Base-by-base conservation (phyloP, 2,329 filamentous ascomycete genomes). In the Trichoderma hamatum region DNA sequence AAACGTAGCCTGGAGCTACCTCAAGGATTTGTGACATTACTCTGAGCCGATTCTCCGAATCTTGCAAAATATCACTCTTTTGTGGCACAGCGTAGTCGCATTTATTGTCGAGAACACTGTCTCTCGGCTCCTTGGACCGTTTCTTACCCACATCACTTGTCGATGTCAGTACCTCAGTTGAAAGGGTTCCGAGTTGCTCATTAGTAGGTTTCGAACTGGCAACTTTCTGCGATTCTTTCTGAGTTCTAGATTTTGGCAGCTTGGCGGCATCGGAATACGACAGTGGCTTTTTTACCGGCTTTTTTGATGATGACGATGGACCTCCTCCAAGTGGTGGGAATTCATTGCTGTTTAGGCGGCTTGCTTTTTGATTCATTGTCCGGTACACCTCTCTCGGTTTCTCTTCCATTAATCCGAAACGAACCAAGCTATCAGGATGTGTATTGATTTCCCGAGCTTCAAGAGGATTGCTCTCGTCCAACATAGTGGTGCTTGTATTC, bases 351-450 rank as follows among this genome's bases (percentile, higher is more conserved):
- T 39, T 65, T 26, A 49, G 32, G 36, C 69, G 69, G 24, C 66
- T 60, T 6, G 54, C 70, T 36, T 71, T 62, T 52, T 77, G 76
- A 9, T 59, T 59, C 75, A 77, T 76, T 5, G 73, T 76, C 16
- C 64, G 36, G 28, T 68, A 72, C 5, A 73, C 11, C 4, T 67
- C 49, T 34, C 59, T 75, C 14, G 56, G 49, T 1, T 30, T 58
- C 3, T 70, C 69, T 2, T 59, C 59, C 14, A 13, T 26, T 32
- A 72, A 71, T 16, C 69, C 55, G 36, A 75, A 74, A 4, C 54
- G 16, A n/a, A 69, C 56, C 11, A 64, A 13, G 19, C 26, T 24
- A 24, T 54, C 24, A 5, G 51, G 32, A 46, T 39, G 9, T 9
- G 16, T 21, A 26, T 7, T 36, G 13, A 19, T 19, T 1, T 52